Evolutionary conservation across 495 filamentous ascomycete genomes (phyloP).

Genomic region (Xylaria flabelliformis): DNA sequence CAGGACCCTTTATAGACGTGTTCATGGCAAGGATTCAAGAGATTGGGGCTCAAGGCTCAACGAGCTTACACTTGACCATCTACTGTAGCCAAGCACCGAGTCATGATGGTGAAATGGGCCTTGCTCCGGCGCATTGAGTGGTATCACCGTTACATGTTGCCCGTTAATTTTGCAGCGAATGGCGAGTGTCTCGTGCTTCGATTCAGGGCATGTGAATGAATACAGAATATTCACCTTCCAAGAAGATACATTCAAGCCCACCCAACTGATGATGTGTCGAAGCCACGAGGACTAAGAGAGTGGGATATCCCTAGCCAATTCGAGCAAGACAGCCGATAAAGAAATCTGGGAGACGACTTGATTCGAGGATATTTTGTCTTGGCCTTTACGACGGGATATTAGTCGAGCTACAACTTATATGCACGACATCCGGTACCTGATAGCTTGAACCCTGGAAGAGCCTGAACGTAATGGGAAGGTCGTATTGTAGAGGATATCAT

Average conservation of each 20-base stretch:
- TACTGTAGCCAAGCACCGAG: neutral
- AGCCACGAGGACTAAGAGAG: neutral
- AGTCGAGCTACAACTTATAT: neutral
- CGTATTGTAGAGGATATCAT: constrained; percentile 12
- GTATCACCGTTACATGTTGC: neutral
- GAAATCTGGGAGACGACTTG: neutral
- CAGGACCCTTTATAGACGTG: constrained; percentile 21
- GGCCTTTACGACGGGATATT: neutral
- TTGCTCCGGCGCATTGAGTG: neutral
- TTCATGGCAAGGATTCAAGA: neutral
- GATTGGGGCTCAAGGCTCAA: neutral
- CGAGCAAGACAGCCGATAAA: constrained; percentile 15
- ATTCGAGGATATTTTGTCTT: constrained; percentile 10
- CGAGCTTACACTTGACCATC: neutral
- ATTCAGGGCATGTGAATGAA: neutral
- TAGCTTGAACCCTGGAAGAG: neutral
- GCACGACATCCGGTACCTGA: neutral
- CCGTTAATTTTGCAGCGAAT: neutral
- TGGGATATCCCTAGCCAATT: constrained; percentile 11
- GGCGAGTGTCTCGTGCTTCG: neutral
- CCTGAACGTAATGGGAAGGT: constrained; percentile 19
- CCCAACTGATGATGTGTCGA: neutral
- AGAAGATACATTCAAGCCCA: constrained; percentile 19
- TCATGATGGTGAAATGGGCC: neutral
- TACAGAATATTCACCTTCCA: constrained; percentile 13